Base-by-base conservation (phyloP, 2,329 filamentous ascomycete species). In the Verticillium dahliae region DNA sequence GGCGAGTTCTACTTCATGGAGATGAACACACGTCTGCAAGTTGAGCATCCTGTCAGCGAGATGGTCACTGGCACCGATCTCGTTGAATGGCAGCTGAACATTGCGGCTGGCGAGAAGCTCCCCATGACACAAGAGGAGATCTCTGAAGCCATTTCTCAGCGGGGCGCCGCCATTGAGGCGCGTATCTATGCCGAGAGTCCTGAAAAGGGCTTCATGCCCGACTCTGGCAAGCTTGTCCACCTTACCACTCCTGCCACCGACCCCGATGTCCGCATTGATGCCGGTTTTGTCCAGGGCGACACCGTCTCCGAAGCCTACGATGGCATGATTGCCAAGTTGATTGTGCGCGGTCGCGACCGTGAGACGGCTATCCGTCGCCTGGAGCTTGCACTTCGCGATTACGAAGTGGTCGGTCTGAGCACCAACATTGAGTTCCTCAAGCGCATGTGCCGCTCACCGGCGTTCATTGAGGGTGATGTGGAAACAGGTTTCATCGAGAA, bases 371-470 rank as follows among this genome's bases (percentile, higher is more conserved):
- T 99, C 58, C 87, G 90, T 62, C 96, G 91, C 74, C 81, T 99
- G 62, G 86, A 87, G 41, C 80, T 88, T 4, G 93, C 95, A 0
- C 79, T 99, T 11, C 89, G 91, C 66, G 84, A 91, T 57, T 99
- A 98, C 71, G 92, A 99, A 75, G 88, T 99, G 11, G 95, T 94
- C 2, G 95, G 95, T 0, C 85, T 96, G 7, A 89, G 91, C 71
- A 99, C 95, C 6, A 99, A 99, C 72, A 93, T 99, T 64, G 95
- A 98, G 74, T 99, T 99, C 71, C 78, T 99, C 62, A 98, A 98
- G 79, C 85, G 88, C 9, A 83, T 97, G 61, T 97, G 92, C 73
- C 84, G 86, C 56, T 92, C 90, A 63, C 83, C 85, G 0, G 91
- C 90, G 58, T 99, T 99, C 71, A 84, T 96, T 61, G 84, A 84